Conservation (phyloP, 805 yeast genomes). For the Komagataella ulmi region DNA sequence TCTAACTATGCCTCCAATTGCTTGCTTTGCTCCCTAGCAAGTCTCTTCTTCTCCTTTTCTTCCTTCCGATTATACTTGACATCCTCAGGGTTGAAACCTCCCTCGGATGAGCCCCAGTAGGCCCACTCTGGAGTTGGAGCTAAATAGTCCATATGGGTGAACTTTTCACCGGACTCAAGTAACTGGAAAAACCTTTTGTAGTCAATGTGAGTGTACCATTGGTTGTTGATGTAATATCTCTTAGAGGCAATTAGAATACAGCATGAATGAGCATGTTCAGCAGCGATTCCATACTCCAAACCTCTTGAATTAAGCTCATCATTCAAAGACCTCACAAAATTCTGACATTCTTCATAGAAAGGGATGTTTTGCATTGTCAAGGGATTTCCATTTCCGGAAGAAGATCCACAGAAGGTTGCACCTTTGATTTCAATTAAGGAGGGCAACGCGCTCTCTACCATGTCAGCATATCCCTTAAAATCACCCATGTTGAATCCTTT, state of each 20-base stretch:
- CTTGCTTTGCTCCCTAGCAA: conserved; percentile 5
- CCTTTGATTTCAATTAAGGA: conserved; percentile 89
- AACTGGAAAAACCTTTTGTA: conserved; percentile 65
- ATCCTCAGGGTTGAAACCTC: conserved; percentile 86
- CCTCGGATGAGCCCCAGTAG: conserved; percentile 69
- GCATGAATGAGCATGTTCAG: conserved; percentile 93
- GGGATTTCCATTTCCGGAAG: conserved; percentile 73
- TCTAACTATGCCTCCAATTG: not conserved
- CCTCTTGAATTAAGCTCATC: conserved; percentile 54
- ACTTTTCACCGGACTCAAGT: conserved; percentile 45
- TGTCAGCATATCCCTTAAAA: conserved; percentile 69
- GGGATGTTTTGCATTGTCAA: conserved; percentile 94
- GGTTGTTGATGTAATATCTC: conserved; percentile 53
- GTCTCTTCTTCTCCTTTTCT: conserved; percentile 39
- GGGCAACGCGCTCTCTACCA: conserved; percentile 72
- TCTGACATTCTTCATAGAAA: conserved; percentile 79
- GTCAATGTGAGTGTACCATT: conserved; percentile 86
- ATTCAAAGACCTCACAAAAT: conserved; percentile 53
- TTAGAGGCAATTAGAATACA: conserved; percentile 75
- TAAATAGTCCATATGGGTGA: conserved; percentile 70
- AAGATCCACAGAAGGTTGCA: conserved; percentile 90
- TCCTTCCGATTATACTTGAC: conserved; percentile 53
- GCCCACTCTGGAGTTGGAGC: conserved; percentile 87
- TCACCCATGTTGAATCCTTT: conserved; percentile 88
- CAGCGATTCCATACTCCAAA: conserved; percentile 69